Evolutionary conservation across 1,139 yeast species (phyloP).

Genomic region (Candida pseudoviswanathii): DNA sequence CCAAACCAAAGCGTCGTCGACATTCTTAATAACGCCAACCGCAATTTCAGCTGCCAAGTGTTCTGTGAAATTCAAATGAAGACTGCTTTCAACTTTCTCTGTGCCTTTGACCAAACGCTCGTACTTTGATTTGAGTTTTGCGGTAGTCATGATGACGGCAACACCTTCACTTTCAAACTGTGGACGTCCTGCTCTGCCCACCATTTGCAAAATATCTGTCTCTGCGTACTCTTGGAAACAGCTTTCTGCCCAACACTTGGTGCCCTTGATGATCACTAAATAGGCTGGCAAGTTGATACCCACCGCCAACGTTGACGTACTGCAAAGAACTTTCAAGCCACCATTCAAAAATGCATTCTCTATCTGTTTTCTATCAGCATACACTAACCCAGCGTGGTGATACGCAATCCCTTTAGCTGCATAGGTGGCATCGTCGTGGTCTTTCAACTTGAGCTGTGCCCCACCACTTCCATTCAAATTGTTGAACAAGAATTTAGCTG

Average conservation of each 20-base stretch:
- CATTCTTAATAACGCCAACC: conserved; percentile 39
- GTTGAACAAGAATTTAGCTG: conserved; percentile 43
- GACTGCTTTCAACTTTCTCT: conserved; percentile 51
- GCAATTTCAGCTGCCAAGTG: conserved; percentile 53
- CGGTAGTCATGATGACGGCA: conserved; percentile 55
- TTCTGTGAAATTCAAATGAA: conserved; percentile 47
- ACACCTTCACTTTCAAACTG: conserved; percentile 54
- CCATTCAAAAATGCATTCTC: conserved; percentile 50
- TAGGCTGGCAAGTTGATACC: conserved; percentile 67
- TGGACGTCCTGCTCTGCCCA: conserved; percentile 63
- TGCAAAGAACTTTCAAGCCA: conserved; percentile 45
- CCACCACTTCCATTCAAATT: background rate
- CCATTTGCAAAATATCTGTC: conserved; percentile 60
- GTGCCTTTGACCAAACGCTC: conserved; percentile 45
- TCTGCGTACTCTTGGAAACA: conserved; percentile 55
- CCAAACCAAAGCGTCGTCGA: conserved; percentile 50
- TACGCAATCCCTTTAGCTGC: conserved; percentile 45
- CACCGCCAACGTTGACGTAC: conserved; percentile 62
- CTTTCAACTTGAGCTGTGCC: conserved; percentile 18
- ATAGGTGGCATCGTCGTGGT: conserved; percentile 29
- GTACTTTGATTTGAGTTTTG: conserved; percentile 34
- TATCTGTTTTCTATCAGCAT: conserved; percentile 44
- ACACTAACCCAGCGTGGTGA: conserved; percentile 61
- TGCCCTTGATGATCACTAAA: conserved; percentile 59
- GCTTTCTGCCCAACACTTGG: conserved; percentile 52